Conservation (phyloP, 2,329 filamentous ascomycete species). For the Ophiostoma sp. region DNA sequence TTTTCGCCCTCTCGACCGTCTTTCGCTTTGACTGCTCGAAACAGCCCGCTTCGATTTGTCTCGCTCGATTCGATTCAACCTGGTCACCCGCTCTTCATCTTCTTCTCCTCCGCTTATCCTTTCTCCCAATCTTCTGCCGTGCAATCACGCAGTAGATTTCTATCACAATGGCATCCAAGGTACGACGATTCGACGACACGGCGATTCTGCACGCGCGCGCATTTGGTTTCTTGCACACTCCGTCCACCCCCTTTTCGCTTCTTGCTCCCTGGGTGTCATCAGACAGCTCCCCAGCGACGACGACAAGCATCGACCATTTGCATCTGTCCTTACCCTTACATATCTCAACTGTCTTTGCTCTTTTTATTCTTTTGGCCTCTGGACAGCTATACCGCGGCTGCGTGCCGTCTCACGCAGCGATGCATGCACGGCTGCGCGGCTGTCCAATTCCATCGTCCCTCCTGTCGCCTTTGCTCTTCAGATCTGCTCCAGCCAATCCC, state of each 20-base stretch:
- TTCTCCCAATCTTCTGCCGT: background rate
- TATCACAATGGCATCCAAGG: conserved; percentile 28
- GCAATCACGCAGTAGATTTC: background rate
- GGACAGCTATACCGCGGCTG: background rate
- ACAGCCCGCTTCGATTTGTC: background rate
- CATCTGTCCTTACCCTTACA: background rate
- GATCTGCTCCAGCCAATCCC: background rate
- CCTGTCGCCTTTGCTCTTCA: background rate
- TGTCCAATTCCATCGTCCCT: background rate
- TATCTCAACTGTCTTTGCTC: background rate
- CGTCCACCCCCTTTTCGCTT: background rate
- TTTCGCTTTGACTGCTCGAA: background rate
- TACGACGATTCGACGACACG: conserved; percentile 9
- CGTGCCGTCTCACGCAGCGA: conserved; percentile 9
- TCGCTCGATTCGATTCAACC: background rate
- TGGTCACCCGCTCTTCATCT: background rate
- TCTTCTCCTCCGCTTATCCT: background rate
- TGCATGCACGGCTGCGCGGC: conserved; percentile 16
- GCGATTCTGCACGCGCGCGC: background rate
- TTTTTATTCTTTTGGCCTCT: background rate
- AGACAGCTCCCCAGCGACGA: background rate
- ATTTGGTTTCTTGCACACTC: background rate
- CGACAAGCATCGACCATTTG: background rate
- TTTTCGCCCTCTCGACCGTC: background rate
- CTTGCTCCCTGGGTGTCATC: background rate